Evolutionary conservation across 164 flowering plant species (phyloP).

Genomic region (Magnolia sinica): DNA sequence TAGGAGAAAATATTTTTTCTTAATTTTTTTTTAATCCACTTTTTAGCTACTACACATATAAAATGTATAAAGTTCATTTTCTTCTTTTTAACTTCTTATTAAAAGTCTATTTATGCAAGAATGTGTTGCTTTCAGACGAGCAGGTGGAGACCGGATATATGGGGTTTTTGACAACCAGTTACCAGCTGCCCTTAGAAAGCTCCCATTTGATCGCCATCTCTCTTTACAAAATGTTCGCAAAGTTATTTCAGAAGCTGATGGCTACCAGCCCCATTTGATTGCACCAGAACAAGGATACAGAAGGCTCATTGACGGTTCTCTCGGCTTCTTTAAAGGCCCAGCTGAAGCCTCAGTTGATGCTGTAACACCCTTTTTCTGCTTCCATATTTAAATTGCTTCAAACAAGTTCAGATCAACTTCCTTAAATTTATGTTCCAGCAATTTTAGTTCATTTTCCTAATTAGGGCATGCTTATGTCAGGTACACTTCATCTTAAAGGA

Average conservation of each 20-base stretch:
- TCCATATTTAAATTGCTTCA: neutral
- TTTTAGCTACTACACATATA: neutral
- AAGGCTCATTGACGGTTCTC: constrained; percentile 93
- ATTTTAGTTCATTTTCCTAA: neutral
- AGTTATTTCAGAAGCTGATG: constrained; percentile 91
- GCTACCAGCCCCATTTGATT: constrained; percentile 93
- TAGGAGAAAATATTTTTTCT: neutral
- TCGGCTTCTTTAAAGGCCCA: constrained; percentile 92
- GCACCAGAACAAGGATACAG: constrained; percentile 99
- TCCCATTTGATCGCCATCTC: constrained; percentile 87
- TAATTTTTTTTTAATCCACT: no score
- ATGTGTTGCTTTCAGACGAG: constrained; percentile 43
- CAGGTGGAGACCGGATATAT: constrained; percentile 85
- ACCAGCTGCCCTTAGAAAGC: constrained; percentile 85
- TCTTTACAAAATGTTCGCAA: constrained; percentile 72
- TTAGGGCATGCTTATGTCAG: constrained; percentile 27
- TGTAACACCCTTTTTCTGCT: constrained; percentile 40
- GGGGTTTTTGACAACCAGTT: constrained; percentile 87
- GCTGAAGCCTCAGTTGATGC: constrained; percentile 99
- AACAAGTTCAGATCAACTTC: neutral
- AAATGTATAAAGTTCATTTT: neutral
- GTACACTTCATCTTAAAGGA: constrained; percentile 91
- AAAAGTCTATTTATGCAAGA: neutral
- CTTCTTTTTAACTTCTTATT: neutral
- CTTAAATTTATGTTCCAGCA: neutral